Conservation (phyloP, 345 rosid species). For the Lumnitzera littorea region DNA sequence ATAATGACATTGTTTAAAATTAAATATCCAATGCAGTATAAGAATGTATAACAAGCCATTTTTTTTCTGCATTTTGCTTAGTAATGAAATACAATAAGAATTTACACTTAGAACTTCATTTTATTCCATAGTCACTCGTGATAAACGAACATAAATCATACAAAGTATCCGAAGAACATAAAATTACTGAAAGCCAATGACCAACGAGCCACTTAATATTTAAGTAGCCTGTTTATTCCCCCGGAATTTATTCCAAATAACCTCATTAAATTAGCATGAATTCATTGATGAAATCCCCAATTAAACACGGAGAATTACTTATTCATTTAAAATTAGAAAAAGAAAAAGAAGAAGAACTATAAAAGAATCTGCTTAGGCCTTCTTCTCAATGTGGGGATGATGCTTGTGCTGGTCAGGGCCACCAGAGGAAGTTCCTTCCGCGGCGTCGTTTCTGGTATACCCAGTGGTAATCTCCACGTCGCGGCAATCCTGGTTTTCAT, state of each 20-base stretch:
- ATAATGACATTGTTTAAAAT: neutral
- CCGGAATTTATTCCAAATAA: no score
- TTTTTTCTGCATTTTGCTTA: neutral
- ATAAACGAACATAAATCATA: no score
- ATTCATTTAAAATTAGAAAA: neutral
- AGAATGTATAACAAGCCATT: neutral
- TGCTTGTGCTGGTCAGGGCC: constrained; percentile 1
- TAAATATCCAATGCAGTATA: neutral
- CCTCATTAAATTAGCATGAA: no score
- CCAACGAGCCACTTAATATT: no score
- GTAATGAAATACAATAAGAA: no score
- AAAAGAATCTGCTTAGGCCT: constrained; percentile 3
- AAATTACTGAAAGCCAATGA: no score
- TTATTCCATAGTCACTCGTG: no score
- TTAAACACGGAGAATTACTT: no score
- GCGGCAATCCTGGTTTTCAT: neutral
- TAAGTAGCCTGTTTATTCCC: no score
- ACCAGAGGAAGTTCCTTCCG: neutral
- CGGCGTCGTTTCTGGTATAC: neutral
- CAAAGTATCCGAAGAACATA: no score
- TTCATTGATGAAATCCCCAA: no score
- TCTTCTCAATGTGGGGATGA: constrained; percentile 1
- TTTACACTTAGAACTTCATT: no score
- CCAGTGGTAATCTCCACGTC: neutral
- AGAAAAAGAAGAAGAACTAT: neutral